Conservation (phyloP, 164 flowering plant species). For the Vitis rotundifolia region DNA sequence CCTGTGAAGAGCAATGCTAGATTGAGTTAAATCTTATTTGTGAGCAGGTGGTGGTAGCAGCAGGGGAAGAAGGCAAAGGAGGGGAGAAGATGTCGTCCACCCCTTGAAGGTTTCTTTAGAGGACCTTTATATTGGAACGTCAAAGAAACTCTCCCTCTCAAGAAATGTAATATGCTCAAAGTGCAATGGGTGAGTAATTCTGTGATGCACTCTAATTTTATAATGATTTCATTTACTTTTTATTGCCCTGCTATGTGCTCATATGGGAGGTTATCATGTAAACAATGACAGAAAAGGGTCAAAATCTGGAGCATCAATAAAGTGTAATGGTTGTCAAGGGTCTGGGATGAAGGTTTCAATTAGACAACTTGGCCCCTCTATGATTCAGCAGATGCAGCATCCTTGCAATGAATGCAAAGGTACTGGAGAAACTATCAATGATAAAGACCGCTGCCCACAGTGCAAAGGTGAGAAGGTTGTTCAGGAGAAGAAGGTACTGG, state of each 20-base stretch:
- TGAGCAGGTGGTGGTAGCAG: slow-evolving; percentile 54
- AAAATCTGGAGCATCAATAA: slow-evolving; percentile 80
- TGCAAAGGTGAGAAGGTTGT: slow-evolving; percentile 94
- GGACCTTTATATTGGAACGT: slow-evolving; percentile 57
- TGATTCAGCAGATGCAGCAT: slow-evolving; percentile 95
- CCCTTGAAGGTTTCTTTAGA: slow-evolving; percentile 68
- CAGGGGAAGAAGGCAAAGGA: slow-evolving; percentile 59
- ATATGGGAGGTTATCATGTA: neutral
- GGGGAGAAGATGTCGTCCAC: slow-evolving; percentile 71
- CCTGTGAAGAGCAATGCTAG: neutral
- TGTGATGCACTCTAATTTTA: neutral
- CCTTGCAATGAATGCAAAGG: slow-evolving; percentile 87
- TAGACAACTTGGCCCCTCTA: slow-evolving; percentile 80
- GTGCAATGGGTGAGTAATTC: slow-evolving; percentile 66
- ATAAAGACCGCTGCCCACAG: slow-evolving; percentile 76
- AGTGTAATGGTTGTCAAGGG: slow-evolving; percentile 76
- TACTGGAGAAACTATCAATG: slow-evolving; percentile 77
- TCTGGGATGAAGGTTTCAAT: slow-evolving; percentile 85
- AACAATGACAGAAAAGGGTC: slow-evolving; percentile 64
- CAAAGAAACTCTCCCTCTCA: slow-evolving; percentile 76
- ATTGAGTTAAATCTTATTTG: neutral
- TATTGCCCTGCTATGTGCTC: neutral
- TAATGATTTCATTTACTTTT: neutral
- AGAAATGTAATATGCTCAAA: slow-evolving; percentile 79
- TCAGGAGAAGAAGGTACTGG: slow-evolving; percentile 83